These are phyloP conservation scores for Parafenestella ontariensis DNA, from an alignment of 2,329 filamentous ascomycete species.

Conservation along the genomic window DNA sequence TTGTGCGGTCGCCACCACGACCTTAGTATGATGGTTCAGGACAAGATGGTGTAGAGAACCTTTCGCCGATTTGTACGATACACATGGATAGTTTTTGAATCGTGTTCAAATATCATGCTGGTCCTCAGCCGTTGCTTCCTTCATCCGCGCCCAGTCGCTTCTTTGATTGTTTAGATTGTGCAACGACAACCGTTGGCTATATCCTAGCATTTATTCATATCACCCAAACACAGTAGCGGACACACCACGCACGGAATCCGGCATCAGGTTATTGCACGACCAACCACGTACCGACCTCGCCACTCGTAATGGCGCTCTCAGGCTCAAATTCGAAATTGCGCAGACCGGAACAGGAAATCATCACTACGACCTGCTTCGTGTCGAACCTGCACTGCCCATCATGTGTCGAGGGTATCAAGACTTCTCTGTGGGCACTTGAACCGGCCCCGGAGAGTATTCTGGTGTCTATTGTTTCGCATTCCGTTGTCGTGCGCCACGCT, in stretches of 20 bases:
- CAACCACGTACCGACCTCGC: conserved; percentile 2
- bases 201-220: conserved; percentile 12
- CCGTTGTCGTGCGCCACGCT: conserved; percentile 67
- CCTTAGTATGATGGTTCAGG: background rate
- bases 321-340: conserved; percentile 14
- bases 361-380: conserved; percentile 67
- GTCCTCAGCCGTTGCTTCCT: conserved; percentile 6
- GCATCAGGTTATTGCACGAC: conserved; percentile 23
- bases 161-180: conserved; percentile 30
- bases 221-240: conserved; percentile 13
- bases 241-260: conserved; percentile 8
- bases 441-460: conserved; percentile 65
- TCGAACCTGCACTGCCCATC: conserved; percentile 81
- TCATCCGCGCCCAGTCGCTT: conserved; percentile 23
- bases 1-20: conserved; percentile 26
- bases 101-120: background rate
- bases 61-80: conserved; percentile 5
- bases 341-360: conserved; percentile 19
- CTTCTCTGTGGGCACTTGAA: conserved; percentile 59
- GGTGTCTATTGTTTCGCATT: conserved; percentile 74
- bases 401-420: conserved; percentile 71
- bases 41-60: conserved; percentile 22
- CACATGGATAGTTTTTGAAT: background rate
- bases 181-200: conserved; percentile 23
- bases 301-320: conserved; percentile 23